These are phyloP conservation scores for Heritiera littoralis DNA, from an alignment of 345 rosid genomes.

Conservation along the genomic window DNA sequence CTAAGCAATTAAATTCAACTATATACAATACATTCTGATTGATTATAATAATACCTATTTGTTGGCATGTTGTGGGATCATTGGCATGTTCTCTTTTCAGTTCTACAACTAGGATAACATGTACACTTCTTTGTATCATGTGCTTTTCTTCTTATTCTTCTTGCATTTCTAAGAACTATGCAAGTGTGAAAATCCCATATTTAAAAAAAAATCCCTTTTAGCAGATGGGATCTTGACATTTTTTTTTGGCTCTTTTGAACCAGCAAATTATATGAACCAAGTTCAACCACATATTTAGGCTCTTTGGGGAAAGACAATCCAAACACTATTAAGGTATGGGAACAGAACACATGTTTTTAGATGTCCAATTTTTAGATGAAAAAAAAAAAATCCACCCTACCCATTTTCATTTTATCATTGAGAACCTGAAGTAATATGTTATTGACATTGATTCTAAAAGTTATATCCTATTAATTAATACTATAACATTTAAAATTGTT, in stretches of 20 bases:
- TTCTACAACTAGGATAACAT: constrained; percentile 2
- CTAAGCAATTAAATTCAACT: background rate
- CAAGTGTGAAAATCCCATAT: background rate
- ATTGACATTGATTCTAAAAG: too few relatives aligned
- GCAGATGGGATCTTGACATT: background rate
- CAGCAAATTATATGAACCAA: too few relatives aligned
- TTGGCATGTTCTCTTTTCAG: background rate
- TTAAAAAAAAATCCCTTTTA: background rate
- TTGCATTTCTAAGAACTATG: background rate
- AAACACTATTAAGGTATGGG: background rate
- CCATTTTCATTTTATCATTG: background rate
- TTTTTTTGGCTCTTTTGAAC: background rate
- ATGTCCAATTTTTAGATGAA: background rate
- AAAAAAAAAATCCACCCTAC: background rate
- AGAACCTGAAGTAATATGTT: background rate
- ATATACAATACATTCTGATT: background rate
- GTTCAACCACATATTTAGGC: background rate
- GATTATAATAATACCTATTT: background rate
- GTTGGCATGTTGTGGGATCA: constrained; percentile 8
- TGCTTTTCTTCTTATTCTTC: background rate
- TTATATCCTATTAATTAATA: too few relatives aligned
- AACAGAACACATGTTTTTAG: background rate
- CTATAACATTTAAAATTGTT: too few relatives aligned
- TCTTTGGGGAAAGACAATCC: background rate
- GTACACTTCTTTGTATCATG: background rate